These are phyloP conservation scores for Coleophoma eucalyptorum DNA, from an alignment of 2,329 filamentous ascomycete species.

Conservation along the genomic window DNA sequence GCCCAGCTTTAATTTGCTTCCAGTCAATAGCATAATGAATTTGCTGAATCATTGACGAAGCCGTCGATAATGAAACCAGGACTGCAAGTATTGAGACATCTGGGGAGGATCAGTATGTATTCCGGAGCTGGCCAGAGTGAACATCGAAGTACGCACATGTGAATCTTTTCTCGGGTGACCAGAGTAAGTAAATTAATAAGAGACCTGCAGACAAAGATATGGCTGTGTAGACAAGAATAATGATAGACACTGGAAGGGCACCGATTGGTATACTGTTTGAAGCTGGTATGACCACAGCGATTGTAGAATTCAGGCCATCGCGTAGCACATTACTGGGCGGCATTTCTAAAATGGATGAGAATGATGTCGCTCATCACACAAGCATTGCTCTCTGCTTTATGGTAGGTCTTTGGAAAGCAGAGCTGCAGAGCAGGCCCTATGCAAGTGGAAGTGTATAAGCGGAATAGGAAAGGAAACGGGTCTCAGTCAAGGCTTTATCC, in stretches of 20 bases:
- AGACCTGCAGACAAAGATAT: slow-evolving; percentile 1
- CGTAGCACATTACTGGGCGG: too few relatives aligned
- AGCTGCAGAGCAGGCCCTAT: too few relatives aligned
- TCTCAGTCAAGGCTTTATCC: too few relatives aligned
- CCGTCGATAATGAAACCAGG: not conserved
- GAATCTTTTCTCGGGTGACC: slow-evolving; percentile 1
- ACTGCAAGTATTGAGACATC: not conserved
- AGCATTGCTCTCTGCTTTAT: too few relatives aligned
- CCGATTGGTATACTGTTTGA: slow-evolving; percentile 2
- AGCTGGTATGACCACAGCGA: too few relatives aligned
- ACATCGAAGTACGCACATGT: slow-evolving; percentile 1
- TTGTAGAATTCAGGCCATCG: too few relatives aligned
- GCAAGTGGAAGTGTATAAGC: too few relatives aligned
- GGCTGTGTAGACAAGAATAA: slow-evolving; percentile 3
- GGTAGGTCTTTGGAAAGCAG: too few relatives aligned
- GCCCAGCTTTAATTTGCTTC: not conserved
- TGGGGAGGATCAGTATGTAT: not conserved
- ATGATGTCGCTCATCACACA: too few relatives aligned
- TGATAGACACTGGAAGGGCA: slow-evolving; percentile 1
- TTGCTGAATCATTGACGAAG: not conserved
- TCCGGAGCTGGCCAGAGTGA: not conserved
- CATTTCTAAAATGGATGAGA: too few relatives aligned
- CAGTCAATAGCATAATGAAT: slow-evolving; percentile 3
- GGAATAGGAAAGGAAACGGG: too few relatives aligned
- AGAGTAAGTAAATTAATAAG: slow-evolving; percentile 2